Conservation (phyloP, 805 yeast genomes). For the Candida qinlingensis region DNA sequence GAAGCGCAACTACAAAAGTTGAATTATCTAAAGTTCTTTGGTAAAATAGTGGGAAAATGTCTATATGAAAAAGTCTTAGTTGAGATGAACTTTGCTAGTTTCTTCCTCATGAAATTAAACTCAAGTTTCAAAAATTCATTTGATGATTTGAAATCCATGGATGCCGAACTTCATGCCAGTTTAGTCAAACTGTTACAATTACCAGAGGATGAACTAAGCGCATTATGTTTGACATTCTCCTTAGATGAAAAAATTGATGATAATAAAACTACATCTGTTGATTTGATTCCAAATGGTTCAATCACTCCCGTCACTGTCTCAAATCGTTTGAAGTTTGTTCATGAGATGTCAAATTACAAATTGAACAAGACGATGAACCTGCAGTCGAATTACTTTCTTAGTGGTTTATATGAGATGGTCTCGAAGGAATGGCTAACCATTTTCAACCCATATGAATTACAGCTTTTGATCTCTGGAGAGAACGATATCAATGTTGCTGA, state of each 20-base stretch:
- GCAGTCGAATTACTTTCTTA: slow-evolving; percentile 58
- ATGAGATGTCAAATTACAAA: slow-evolving; percentile 72
- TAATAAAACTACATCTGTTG: slow-evolving; percentile 37
- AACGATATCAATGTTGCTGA: slow-evolving; percentile 68
- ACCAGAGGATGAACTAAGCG: slow-evolving; percentile 48
- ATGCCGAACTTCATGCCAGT: slow-evolving; percentile 57
- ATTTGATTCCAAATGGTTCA: slow-evolving; percentile 59
- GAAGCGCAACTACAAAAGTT: slow-evolving; percentile 26
- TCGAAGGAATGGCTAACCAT: slow-evolving; percentile 71
- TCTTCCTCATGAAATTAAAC: slow-evolving; percentile 58
- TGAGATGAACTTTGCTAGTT: slow-evolving; percentile 81
- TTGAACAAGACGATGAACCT: slow-evolving; percentile 55
- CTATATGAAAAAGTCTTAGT: slow-evolving; percentile 76
- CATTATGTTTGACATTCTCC: slow-evolving; percentile 59
- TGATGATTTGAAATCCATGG: slow-evolving; percentile 74
- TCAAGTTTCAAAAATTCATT: slow-evolving; percentile 51
- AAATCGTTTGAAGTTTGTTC: slow-evolving; percentile 70
- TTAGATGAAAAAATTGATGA: slow-evolving; percentile 42
- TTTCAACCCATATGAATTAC: slow-evolving; percentile 82
- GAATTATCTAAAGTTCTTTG: slow-evolving; percentile 54
- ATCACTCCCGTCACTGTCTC: slow-evolving; percentile 46
- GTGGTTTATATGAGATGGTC: slow-evolving; percentile 67
- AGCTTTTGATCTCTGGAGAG: slow-evolving; percentile 72
- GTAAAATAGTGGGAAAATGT: slow-evolving; percentile 84
- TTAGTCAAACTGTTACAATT: slow-evolving; percentile 57